A percentile compares a stretch with the other conserved stretches of the same genome.
These are phyloP conservation scores for Talaromyces proteolyticus DNA, from an alignment of 495 filamentous ascomycete species.

Conservation along the genomic window DNA sequence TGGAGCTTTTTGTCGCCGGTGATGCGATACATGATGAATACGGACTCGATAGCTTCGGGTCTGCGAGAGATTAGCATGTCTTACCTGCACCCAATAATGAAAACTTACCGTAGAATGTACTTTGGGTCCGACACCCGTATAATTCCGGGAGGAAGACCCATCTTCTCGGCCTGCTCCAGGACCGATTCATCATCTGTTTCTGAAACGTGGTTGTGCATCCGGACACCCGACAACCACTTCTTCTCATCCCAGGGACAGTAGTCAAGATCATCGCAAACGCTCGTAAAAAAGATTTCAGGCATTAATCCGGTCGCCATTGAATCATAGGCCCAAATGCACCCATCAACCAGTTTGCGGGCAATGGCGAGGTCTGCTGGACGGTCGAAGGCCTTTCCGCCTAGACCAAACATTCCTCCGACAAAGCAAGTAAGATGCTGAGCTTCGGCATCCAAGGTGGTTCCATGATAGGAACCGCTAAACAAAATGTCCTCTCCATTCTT, in stretches of 20 bases:
- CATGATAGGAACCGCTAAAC: constrained; percentile 53
- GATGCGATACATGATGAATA: constrained; percentile 72
- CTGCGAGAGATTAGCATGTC: constrained; percentile 16
- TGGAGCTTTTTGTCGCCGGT: constrained; percentile 62
- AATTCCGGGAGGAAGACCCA: constrained; percentile 53
- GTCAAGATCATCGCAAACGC: constrained; percentile 39
- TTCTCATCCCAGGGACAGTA: constrained; percentile 51
- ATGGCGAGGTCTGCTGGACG: constrained; percentile 46
- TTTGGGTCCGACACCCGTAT: constrained; percentile 48
- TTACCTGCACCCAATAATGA: neutral
- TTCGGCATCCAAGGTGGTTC: constrained; percentile 27
- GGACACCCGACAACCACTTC: constrained; percentile 39
- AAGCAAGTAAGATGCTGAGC: constrained; percentile 58
- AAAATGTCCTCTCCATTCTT: constrained; percentile 71
- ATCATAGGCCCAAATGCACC: constrained; percentile 57
- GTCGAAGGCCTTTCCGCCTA: constrained; percentile 55
- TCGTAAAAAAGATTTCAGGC: constrained; percentile 52
- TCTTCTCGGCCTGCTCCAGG: constrained; percentile 30
- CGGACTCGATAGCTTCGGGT: constrained; percentile 65
- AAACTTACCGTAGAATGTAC: constrained; percentile 60
- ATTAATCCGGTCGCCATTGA: constrained; percentile 52
- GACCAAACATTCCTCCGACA: constrained; percentile 54
- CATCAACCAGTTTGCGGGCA: constrained; percentile 49
- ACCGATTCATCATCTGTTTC: constrained; percentile 30
- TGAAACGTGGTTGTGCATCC: constrained; percentile 6